Conservation (phyloP, 2,329 filamentous ascomycete genomes). For the Pyrenochaeta sp. region DNA sequence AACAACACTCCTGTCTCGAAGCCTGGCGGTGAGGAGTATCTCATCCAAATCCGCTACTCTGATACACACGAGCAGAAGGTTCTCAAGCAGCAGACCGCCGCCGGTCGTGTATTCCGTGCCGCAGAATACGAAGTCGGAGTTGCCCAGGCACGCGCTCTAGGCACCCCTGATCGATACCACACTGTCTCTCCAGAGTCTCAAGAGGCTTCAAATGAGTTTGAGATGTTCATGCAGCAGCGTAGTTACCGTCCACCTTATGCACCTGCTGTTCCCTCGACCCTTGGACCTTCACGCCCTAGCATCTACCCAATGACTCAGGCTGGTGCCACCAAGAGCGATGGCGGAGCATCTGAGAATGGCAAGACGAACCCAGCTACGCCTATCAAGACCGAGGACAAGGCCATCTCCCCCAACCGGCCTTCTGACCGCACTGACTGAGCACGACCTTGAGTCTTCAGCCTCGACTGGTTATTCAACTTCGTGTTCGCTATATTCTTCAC, state of each 20-base stretch:
- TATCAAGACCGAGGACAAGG: constrained; percentile 36
- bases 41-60: constrained; percentile 93
- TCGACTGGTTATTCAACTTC: constrained; percentile 18
- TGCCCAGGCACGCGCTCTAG: constrained; percentile 46
- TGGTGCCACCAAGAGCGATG: constrained; percentile 35
- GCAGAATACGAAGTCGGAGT: constrained; percentile 76
- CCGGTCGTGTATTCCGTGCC: constrained; percentile 92
- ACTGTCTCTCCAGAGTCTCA: constrained; percentile 44
- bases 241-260: constrained; percentile 46
- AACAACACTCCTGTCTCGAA: constrained; percentile 71
- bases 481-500: constrained; percentile 40
- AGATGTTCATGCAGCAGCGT: constrained; percentile 47
- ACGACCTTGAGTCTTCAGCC: constrained; percentile 3
- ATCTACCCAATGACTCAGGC: constrained; percentile 37
- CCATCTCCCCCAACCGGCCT: constrained; percentile 31
- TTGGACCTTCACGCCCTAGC: constrained; percentile 39
- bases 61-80: constrained; percentile 97
- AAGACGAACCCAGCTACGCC: constrained; percentile 46
- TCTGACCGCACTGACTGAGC: constrained; percentile 37
- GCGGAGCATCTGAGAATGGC: constrained; percentile 38
- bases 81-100: constrained; percentile 93
- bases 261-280: constrained; percentile 43
- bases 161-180: constrained; percentile 43
- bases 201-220: constrained; percentile 46
- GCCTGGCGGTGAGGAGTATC: constrained; percentile 73